A percentile compares a stretch with the other conserved stretches of the same genome.
These are phyloP conservation scores for Cucumis melo DNA, from an alignment of 306 rosid genomes.

Conservation along the genomic window DNA sequence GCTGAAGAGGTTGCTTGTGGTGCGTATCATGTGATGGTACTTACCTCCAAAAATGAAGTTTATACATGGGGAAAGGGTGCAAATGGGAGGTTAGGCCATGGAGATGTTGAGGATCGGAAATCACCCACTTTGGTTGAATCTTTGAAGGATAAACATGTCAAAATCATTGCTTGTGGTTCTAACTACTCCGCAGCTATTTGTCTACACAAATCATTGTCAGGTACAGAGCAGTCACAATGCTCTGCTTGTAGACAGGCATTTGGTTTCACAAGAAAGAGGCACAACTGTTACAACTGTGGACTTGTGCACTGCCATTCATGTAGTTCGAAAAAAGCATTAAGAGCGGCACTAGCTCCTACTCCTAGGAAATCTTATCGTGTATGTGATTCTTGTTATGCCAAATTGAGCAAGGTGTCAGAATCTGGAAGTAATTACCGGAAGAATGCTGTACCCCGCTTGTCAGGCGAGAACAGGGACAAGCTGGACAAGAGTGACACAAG, in stretches of 20 bases:
- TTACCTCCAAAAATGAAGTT: constrained; percentile 87
- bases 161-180: constrained; percentile 74
- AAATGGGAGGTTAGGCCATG: constrained; percentile 94
- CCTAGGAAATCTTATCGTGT: constrained; percentile 93
- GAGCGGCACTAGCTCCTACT: constrained; percentile 91
- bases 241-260: constrained; percentile 83
- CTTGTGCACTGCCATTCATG: constrained; percentile 91
- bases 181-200: constrained; percentile 86
- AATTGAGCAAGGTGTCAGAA: constrained; percentile 61
- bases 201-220: constrained; percentile 89
- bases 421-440: constrained; percentile 40
- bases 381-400: constrained; percentile 72
- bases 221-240: constrained; percentile 87
- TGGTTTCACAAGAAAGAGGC: constrained; percentile 88
- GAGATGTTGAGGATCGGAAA: constrained; percentile 66
- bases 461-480: constrained; percentile 90
- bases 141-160: constrained; percentile 81
- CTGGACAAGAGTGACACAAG: constrained; percentile 71
- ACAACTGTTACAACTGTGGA: constrained; percentile 96
- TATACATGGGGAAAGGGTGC: constrained; percentile 99
- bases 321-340: constrained; percentile 75
- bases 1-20: constrained; percentile 98
- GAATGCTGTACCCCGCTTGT: constrained; percentile 64
- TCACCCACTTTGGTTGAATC: constrained; percentile 77
- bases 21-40: constrained; percentile 83